A percentile compares a stretch with the other conserved stretches of the same genome.
Evolutionary conservation across 768 basidiomycete species (phyloP).

Genomic region (Hericium rajendrae): DNA sequence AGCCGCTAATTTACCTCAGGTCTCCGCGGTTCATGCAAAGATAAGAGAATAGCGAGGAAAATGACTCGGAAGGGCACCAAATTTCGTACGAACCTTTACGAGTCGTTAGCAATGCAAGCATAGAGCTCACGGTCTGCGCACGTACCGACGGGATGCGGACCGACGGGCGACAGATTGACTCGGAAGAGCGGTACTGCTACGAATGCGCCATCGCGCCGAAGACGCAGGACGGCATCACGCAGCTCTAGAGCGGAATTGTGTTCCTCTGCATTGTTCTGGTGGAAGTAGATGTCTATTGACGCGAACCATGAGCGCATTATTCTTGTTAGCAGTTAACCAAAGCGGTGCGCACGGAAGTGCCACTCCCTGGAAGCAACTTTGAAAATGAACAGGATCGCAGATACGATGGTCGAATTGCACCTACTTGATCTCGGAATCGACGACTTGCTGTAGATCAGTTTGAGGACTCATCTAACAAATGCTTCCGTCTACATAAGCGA

Average conservation of each 20-base stretch:
- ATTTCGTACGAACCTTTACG: slow-evolving; percentile 63
- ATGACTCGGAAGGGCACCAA: slow-evolving; percentile 70
- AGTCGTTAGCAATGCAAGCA: not conserved
- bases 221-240: slow-evolving; percentile 59
- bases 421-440: slow-evolving; percentile 56
- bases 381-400: not conserved
- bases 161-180: slow-evolving; percentile 59
- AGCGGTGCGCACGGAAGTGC: slow-evolving; percentile 55
- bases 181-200: slow-evolving; percentile 69
- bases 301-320: not conserved
- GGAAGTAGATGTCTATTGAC: slow-evolving; percentile 68
- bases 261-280: slow-evolving; percentile 52
- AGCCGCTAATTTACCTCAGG: slow-evolving; percentile 41
- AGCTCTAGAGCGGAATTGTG: slow-evolving; percentile 58
- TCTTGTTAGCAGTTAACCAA: not conserved
- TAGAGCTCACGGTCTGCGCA: not conserved
- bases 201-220: slow-evolving; percentile 69
- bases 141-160: slow-evolving; percentile 71
- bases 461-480: slow-evolving; percentile 20
- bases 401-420: slow-evolving; percentile 3
- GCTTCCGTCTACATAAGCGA: too few relatives aligned
- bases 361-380: slow-evolving; percentile 44
- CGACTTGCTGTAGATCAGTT: slow-evolving; percentile 46
- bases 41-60: slow-evolving; percentile 69
- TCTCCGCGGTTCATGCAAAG: slow-evolving; percentile 57